phyloP scores from a whole-genome alignment of 73 alveolate genomes.

The Paramecium tetraurelia region DNA sequence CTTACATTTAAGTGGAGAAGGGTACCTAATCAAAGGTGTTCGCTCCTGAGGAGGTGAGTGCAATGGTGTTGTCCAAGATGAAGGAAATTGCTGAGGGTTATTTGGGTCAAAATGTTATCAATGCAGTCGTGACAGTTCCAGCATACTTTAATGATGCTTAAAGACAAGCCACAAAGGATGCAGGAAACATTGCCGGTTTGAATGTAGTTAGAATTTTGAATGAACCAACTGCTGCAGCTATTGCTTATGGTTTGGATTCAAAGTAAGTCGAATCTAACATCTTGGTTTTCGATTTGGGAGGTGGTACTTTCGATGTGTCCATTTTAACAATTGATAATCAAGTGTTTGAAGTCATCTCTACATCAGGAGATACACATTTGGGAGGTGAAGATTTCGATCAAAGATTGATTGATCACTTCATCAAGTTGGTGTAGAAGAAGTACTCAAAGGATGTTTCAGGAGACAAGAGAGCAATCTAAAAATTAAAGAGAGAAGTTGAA shows the following conservation, averaged over 20 bases:
- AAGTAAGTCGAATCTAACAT: constrained; percentile 71
- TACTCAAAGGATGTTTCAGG: constrained; percentile 81
- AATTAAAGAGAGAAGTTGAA: constrained; percentile 96
- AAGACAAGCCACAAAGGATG: constrained; percentile 98
- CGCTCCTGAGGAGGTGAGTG: constrained; percentile 95
- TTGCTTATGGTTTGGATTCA: constrained; percentile 87
- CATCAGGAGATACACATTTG: constrained; percentile 98
- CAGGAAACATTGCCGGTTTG: constrained; percentile 82
- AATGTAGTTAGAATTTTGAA: constrained; percentile 81
- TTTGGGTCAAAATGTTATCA: constrained; percentile 88
- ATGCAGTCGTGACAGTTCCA: constrained; percentile 85
- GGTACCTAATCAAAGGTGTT: constrained; percentile 68
- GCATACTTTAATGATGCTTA: constrained; percentile 94
- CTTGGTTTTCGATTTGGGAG: constrained; percentile 91
- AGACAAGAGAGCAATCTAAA: constrained; percentile 95
- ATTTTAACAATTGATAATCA: constrained; percentile 94
- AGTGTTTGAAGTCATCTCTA: constrained; percentile 96
- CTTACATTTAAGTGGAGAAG: constrained; percentile 82
- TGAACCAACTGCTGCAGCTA: constrained; percentile 96
- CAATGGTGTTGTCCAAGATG: constrained; percentile 91
- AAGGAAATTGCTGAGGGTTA: constrained; percentile 92
- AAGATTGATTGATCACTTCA: constrained; percentile 94
- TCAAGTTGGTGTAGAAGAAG: constrained; percentile 93
- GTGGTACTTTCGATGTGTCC: constrained; percentile 93
- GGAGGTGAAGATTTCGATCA: constrained; percentile 99